These are phyloP conservation scores for Colletotrichum lini DNA, from an alignment of 2,329 filamentous ascomycete genomes.

Conservation along the genomic window DNA sequence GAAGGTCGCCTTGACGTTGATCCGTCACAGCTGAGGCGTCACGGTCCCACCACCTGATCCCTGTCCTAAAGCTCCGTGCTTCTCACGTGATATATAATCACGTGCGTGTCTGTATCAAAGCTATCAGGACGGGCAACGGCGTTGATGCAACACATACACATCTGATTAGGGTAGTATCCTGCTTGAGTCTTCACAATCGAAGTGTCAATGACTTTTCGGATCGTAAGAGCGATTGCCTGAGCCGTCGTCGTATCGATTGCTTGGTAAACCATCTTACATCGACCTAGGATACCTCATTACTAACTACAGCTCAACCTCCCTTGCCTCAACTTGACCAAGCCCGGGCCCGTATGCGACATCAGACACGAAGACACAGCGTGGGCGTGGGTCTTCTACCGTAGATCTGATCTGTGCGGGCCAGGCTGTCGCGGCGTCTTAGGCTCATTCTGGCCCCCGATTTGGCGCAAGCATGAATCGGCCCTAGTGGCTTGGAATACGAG, in stretches of 20 bases:
- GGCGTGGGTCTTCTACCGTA: conserved; percentile 12
- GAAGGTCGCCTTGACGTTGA: conserved; percentile 40
- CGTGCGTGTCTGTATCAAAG: neutral
- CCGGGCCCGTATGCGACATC: neutral
- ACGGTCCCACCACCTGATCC: conserved; percentile 35
- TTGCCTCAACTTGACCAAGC: conserved; percentile 5
- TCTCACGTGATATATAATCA: neutral
- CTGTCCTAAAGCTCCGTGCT: conserved; percentile 6
- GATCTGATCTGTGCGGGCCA: conserved; percentile 21
- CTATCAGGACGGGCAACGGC: neutral
- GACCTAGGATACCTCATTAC: neutral
- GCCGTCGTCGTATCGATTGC: no score
- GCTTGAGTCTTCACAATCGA: neutral
- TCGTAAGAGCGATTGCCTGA: neutral
- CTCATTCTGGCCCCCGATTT: conserved; percentile 21
- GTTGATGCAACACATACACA: neutral
- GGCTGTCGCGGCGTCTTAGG: conserved; percentile 15
- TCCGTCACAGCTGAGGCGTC: conserved; percentile 41
- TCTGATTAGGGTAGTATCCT: no score
- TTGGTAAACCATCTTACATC: neutral
- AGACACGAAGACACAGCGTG: conserved; percentile 13
- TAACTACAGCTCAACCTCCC: neutral
- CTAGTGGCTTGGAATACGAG: conserved; percentile 24
- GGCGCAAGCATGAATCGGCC: conserved; percentile 36
- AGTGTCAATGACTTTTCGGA: neutral